Percentiles rank a stretch among this genome's conserved stretches.
Conservation (phyloP, 1,139 yeast species). For the Schwanniomyces etchellsii region DNA sequence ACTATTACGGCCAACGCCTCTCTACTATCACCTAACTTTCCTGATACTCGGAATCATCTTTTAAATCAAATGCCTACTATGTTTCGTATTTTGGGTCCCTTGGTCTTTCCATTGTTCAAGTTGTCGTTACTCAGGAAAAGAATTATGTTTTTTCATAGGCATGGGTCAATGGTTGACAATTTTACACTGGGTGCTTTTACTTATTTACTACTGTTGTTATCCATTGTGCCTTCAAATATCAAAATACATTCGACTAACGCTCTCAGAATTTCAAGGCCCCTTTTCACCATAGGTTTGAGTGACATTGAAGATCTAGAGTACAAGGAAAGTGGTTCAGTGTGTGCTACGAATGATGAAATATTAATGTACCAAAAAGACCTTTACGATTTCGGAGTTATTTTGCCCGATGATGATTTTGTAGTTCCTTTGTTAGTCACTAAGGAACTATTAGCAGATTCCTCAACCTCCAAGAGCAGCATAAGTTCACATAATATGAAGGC, state of each 20-base stretch:
- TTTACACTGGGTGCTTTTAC: conserved; percentile 23
- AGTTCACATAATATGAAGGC: conserved; percentile 17
- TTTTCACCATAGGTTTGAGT: conserved; percentile 62
- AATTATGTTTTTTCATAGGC: conserved; percentile 51
- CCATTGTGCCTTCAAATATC: conserved; percentile 31
- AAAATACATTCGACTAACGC: conserved; percentile 13
- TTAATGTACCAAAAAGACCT: conserved; percentile 48
- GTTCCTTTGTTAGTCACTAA: conserved; percentile 6
- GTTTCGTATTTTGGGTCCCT: conserved; percentile 60
- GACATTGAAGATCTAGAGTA: conserved; percentile 34
- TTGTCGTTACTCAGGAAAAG: conserved; percentile 58
- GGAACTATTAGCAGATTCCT: too few species aligned
- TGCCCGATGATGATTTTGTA: conserved; percentile 17
- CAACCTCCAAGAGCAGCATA: too few species aligned
- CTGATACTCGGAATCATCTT: conserved; percentile 36
- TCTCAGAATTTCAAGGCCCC: conserved; percentile 33
- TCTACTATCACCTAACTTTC: too few species aligned
- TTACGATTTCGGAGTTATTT: conserved; percentile 46
- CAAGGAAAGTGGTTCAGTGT: conserved; percentile 41
- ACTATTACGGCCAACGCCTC: conserved; percentile 12
- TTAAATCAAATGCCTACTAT: conserved; percentile 42
- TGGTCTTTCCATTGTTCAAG: conserved; percentile 67
- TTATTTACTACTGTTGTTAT: conserved; percentile 30
- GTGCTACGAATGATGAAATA: conserved; percentile 69
- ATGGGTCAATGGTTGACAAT: conserved; percentile 19